A percentile compares a stretch with the other conserved stretches of the same genome.
Conservation (phyloP, 768 basidiomycete genomes). For the Mycena olivaceomarginata region DNA sequence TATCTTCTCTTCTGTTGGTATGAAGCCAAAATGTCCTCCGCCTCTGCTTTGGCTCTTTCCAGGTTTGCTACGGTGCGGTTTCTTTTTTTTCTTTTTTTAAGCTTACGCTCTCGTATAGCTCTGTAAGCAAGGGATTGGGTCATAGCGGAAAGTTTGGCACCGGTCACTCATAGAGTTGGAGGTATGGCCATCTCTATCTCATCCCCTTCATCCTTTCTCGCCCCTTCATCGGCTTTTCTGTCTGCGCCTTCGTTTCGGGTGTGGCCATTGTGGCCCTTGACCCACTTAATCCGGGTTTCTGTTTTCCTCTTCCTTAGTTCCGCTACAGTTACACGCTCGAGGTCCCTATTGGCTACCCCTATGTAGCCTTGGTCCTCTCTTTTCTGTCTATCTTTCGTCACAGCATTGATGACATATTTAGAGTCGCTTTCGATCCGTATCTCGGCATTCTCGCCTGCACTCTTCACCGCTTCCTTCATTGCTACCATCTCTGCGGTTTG, state of each 20-base stretch:
- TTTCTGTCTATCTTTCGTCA: slow-evolving; percentile 42
- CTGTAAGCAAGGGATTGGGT: slow-evolving; percentile 46
- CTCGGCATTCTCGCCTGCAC: background rate
- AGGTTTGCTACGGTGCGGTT: slow-evolving; percentile 6
- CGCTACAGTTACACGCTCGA: slow-evolving; percentile 28
- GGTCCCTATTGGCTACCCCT: slow-evolving; percentile 25
- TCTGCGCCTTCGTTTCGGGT: slow-evolving; percentile 50
- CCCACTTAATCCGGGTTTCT: slow-evolving; percentile 46
- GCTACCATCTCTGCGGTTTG: slow-evolving; percentile 47
- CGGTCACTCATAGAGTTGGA: background rate
- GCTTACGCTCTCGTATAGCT: slow-evolving; percentile 25
- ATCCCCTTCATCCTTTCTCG: background rate
- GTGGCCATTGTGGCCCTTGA: slow-evolving; percentile 49
- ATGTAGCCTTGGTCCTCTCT: slow-evolving; percentile 55
- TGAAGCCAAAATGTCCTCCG: background rate
- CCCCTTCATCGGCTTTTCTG: slow-evolving; percentile 41
- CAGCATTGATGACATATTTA: slow-evolving; percentile 42
- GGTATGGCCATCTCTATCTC: slow-evolving; percentile 8
- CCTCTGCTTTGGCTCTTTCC: slow-evolving; percentile 13
- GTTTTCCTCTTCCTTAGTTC: slow-evolving; percentile 39
- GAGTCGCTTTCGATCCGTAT: slow-evolving; percentile 50
- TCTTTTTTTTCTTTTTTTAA: slow-evolving; percentile 1
- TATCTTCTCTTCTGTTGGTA: slow-evolving; percentile 4
- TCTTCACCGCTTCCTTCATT: background rate
- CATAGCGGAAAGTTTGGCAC: slow-evolving; percentile 38